phyloP scores from a whole-genome alignment of 805 yeast genomes.

The Henningerozyma blattae region DNA sequence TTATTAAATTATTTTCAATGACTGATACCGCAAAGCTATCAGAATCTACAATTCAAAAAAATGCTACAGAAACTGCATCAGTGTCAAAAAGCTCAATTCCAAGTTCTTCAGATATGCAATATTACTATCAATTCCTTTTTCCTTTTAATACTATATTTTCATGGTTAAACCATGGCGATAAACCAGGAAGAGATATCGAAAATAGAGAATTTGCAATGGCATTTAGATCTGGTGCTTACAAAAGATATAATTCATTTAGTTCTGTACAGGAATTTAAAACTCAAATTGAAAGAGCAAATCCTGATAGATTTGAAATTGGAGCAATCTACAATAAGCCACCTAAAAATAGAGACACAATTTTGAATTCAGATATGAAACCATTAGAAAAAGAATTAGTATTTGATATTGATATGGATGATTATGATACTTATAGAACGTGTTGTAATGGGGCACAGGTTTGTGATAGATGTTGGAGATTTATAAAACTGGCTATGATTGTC shows the following conservation, averaged over 20 bases:
- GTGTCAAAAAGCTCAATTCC: slow-evolving; percentile 7
- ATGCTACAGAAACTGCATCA: no score
- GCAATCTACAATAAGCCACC: slow-evolving; percentile 86
- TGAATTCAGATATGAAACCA: slow-evolving; percentile 72
- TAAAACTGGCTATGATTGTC: slow-evolving; percentile 70
- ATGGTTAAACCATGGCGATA: slow-evolving; percentile 83
- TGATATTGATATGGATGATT: slow-evolving; percentile 96
- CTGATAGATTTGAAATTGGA: slow-evolving; percentile 90
- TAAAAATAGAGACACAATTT: slow-evolving; percentile 63
- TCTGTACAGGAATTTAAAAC: slow-evolving; percentile 61
- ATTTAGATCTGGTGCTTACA: slow-evolving; percentile 74
- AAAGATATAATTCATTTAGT: slow-evolving; percentile 72
- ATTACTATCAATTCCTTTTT: slow-evolving; percentile 55
- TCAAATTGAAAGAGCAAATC: slow-evolving; percentile 63
- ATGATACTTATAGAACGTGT: slow-evolving; percentile 88
- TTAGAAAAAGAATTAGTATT: slow-evolving; percentile 78
- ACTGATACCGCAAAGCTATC: no score
- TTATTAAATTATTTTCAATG: no score
- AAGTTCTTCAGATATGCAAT: slow-evolving; percentile 49
- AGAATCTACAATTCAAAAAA: no score
- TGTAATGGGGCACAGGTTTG: slow-evolving; percentile 82
- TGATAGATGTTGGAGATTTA: slow-evolving; percentile 84
- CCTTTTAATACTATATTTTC: slow-evolving; percentile 74
- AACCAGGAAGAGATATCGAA: slow-evolving; percentile 63
- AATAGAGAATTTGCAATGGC: slow-evolving; percentile 93